phyloP scores from a whole-genome alignment of 345 rosid species.

The Pugionium cornutum region DNA sequence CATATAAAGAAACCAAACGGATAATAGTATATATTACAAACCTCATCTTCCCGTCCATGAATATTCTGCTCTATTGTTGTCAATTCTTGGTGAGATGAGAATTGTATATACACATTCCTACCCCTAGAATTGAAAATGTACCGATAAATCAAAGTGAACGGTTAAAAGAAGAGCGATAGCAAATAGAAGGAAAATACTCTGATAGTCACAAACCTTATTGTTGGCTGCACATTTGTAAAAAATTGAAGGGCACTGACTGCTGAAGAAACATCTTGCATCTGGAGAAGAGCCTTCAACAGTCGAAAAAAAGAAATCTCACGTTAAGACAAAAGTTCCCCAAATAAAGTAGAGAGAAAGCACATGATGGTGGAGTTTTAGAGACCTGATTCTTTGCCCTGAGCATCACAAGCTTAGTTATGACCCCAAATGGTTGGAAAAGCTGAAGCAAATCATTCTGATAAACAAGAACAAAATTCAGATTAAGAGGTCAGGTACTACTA shows the following conservation, averaged over 20 bases:
- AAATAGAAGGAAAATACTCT: background rate
- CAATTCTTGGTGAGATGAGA: constrained; percentile 98
- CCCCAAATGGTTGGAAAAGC: constrained; percentile 98
- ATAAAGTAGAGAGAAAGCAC: background rate
- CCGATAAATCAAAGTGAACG: too few relatives aligned
- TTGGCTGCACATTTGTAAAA: constrained; percentile 81
- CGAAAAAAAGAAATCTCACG: background rate
- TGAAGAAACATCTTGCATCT: constrained; percentile 93
- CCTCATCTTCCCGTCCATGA: constrained; percentile 97
- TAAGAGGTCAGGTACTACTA: background rate
- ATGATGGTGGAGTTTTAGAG: background rate
- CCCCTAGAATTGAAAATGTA: constrained; percentile 52
- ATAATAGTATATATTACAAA: constrained; percentile 39
- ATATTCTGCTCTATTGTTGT: constrained; percentile 91
- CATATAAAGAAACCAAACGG: background rate
- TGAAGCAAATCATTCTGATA: constrained; percentile 91
- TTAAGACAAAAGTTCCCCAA: constrained; percentile 6
- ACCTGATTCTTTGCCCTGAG: constrained; percentile 99
- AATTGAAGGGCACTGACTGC: constrained; percentile 83
- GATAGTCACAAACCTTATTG: constrained; percentile 59
- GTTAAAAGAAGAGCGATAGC: background rate
- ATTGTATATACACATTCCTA: constrained; percentile 92
- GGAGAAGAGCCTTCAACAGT: constrained; percentile 75
- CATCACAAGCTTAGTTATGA: constrained; percentile 96
- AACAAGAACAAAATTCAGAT: constrained; percentile 3